These are phyloP conservation scores for Coemansia sp. DNA, from an alignment of 192 early-diverging fungal genomes.

Conservation along the genomic window DNA sequence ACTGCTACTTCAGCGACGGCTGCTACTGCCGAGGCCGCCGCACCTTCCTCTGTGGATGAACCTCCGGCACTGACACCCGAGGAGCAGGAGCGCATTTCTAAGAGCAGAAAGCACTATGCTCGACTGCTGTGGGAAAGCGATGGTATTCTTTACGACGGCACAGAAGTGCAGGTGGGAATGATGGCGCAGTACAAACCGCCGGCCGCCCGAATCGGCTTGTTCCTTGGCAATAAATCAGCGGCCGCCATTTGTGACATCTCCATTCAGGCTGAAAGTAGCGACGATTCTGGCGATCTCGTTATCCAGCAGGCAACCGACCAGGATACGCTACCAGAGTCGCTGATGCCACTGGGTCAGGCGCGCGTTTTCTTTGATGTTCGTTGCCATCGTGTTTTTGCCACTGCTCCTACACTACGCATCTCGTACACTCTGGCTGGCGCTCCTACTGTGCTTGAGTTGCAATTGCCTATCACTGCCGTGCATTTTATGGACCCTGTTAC, in stretches of 20 bases:
- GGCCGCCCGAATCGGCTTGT: slow-evolving; percentile 86
- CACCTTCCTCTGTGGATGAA: background rate
- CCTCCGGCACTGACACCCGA: slow-evolving; percentile 15
- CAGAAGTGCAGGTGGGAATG: slow-evolving; percentile 83
- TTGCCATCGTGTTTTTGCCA: slow-evolving; percentile 61
- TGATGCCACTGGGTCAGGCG: slow-evolving; percentile 63
- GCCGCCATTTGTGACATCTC: slow-evolving; percentile 64
- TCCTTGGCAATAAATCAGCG: slow-evolving; percentile 85
- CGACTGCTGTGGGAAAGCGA: slow-evolving; percentile 69
- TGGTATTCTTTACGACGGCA: slow-evolving; percentile 92
- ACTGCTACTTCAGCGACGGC: background rate
- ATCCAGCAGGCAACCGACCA: slow-evolving; percentile 62
- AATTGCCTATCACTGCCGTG: slow-evolving; percentile 74
- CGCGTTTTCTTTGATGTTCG: slow-evolving; percentile 73
- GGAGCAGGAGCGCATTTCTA: slow-evolving; percentile 18
- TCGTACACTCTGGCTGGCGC: slow-evolving; percentile 62
- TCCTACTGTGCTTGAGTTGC: slow-evolving; percentile 60
- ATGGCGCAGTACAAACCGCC: slow-evolving; percentile 92
- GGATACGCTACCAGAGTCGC: slow-evolving; percentile 66
- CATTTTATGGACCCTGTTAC: slow-evolving; percentile 88
- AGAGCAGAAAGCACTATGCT: slow-evolving; percentile 55
- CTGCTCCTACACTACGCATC: slow-evolving; percentile 67
- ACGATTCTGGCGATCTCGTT: slow-evolving; percentile 26
- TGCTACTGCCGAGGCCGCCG: background rate
- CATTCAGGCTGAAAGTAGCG: slow-evolving; percentile 56